A percentile compares a stretch with the other conserved stretches of the same genome.
These are phyloP conservation scores for Plasmodium vivax DNA, from an alignment of 169 alveolate genomes.

Conservation along the genomic window DNA sequence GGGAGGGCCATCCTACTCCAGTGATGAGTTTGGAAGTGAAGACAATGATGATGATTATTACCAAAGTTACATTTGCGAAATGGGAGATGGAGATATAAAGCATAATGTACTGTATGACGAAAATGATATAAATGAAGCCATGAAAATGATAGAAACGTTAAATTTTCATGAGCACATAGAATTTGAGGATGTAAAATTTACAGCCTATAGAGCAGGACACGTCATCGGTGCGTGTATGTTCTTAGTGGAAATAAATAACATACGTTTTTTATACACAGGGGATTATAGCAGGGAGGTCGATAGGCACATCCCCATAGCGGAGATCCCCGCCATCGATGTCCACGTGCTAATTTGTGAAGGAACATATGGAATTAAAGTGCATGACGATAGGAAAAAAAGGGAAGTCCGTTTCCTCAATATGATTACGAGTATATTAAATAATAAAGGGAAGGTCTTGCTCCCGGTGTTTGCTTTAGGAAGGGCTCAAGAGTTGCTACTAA, in stretches of 20 bases:
- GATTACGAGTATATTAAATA: slow-evolving; percentile 83
- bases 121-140: slow-evolving; percentile 93
- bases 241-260: slow-evolving; percentile 97
- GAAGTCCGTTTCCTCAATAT: slow-evolving; percentile 93
- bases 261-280: slow-evolving; percentile 98
- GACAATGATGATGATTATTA: slow-evolving; percentile 10
- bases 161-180: slow-evolving; percentile 95
- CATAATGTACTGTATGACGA: slow-evolving; percentile 90
- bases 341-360: slow-evolving; percentile 98
- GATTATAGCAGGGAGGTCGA: slow-evolving; percentile 98
- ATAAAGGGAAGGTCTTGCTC: slow-evolving; percentile 95
- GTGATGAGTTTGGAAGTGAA: slow-evolving; percentile 12
- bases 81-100: slow-evolving; percentile 14
- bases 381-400: slow-evolving; percentile 95
- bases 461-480: slow-evolving; percentile 98
- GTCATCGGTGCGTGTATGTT: slow-evolving; percentile 99
- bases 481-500: slow-evolving; percentile 96
- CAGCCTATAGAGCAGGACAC: slow-evolving; percentile 99
- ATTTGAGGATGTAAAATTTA: slow-evolving; percentile 91
- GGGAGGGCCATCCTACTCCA: slow-evolving; percentile 14
- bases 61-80: neutral
- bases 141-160: slow-evolving; percentile 91
- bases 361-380: slow-evolving; percentile 98
- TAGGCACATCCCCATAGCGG: slow-evolving; percentile 96
- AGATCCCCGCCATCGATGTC: slow-evolving; percentile 94